phyloP scores from a whole-genome alignment of 495 filamentous ascomycete genomes.

The Neohortaea acidophila region DNA sequence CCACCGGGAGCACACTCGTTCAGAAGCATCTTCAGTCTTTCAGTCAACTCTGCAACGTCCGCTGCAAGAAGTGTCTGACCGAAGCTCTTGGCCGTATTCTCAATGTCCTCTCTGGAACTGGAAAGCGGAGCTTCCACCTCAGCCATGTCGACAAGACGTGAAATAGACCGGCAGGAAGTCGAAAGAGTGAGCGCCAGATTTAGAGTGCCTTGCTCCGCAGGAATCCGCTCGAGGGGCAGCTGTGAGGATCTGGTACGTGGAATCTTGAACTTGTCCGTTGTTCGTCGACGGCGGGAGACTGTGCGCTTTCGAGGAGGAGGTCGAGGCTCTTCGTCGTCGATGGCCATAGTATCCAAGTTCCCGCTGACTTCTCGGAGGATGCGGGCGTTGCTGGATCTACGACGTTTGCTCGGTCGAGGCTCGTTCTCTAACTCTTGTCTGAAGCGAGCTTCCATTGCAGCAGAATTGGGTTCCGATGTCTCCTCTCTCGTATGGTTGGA shows the following conservation, averaged over 20 bases:
- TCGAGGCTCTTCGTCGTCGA: background rate
- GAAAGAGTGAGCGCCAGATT: slow-evolving; percentile 2
- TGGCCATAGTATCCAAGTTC: slow-evolving; percentile 1
- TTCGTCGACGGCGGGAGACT: background rate
- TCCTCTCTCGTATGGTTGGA: background rate
- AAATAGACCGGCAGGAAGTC: background rate
- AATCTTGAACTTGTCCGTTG: slow-evolving; percentile 5
- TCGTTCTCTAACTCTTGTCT: background rate
- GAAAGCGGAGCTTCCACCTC: slow-evolving; percentile 7
- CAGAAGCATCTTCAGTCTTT: slow-evolving; percentile 7
- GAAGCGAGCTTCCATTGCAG: slow-evolving; percentile 3
- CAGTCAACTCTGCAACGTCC: background rate
- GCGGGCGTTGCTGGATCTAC: background rate
- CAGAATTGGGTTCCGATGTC: slow-evolving; percentile 9
- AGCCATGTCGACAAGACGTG: background rate
- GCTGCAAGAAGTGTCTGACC: background rate
- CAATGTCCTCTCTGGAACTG: slow-evolving; percentile 3
- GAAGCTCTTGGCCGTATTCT: slow-evolving; percentile 3
- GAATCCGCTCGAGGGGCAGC: slow-evolving; percentile 21
- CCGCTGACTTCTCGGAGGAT: slow-evolving; percentile 8
- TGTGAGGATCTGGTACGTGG: slow-evolving; percentile 12
- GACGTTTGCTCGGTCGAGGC: slow-evolving; percentile 4
- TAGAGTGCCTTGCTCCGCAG: slow-evolving; percentile 14
- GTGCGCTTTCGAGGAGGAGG: background rate
- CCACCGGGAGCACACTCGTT: slow-evolving; percentile 7